Evolutionary conservation across 2,329 filamentous ascomycete species (phyloP).

Genomic region (Colletotrichum camelliae): DNA sequence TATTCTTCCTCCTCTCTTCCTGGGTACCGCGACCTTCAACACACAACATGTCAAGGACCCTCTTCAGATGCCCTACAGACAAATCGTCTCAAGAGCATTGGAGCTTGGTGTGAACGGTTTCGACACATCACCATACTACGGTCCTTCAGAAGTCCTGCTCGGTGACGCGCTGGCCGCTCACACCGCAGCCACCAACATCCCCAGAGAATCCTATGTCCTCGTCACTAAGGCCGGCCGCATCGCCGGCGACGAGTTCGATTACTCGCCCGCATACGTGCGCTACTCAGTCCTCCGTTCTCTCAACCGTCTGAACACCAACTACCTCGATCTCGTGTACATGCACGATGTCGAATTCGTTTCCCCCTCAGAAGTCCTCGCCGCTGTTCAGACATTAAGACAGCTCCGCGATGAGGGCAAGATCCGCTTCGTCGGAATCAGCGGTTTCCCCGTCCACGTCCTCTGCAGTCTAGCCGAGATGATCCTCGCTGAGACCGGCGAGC

Average conservation of each 20-base stretch:
- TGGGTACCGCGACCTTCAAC: conserved; percentile 92
- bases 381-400: conserved; percentile 73
- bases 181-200: conserved; percentile 52
- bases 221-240: conserved; percentile 18
- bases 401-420: conserved; percentile 78
- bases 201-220: conserved; percentile 33
- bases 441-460: conserved; percentile 81
- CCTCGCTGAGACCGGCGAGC: conserved; percentile 10
- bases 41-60: conserved; percentile 69
- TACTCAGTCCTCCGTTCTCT: conserved; percentile 71
- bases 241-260: conserved; percentile 15
- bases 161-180: conserved; percentile 56
- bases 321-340: conserved; percentile 80
- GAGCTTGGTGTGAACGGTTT: conserved; percentile 18
- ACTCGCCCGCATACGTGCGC: conserved; percentile 33
- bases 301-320: conserved; percentile 65
- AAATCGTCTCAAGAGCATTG: conserved; percentile 14
- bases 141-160: conserved; percentile 16
- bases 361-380: conserved; percentile 66
- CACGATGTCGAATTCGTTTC: conserved; percentile 84
- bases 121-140: conserved; percentile 22
- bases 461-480: conserved; percentile 67
- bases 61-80: conserved; percentile 17
- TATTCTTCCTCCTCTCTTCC: conserved; percentile 78
- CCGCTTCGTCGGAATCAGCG: conserved; percentile 87